Conservation (phyloP, 1,139 yeast genomes). For the Debaryomyces psychrophilus region DNA sequence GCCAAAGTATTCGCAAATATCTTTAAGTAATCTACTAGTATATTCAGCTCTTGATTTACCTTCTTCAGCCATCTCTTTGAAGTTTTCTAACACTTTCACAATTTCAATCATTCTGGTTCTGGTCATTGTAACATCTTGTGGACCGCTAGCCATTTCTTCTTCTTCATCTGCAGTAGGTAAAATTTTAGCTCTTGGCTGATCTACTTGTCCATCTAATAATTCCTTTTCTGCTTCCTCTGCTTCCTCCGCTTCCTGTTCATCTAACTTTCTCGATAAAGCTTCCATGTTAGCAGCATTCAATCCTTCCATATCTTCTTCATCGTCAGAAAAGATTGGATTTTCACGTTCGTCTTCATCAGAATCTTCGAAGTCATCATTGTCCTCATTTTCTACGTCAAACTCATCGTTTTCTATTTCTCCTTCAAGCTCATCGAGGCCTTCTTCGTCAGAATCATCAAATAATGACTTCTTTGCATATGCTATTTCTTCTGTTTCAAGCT, state of each 20-base stretch:
- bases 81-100: slow-evolving; percentile 93
- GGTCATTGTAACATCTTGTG: slow-evolving; percentile 76
- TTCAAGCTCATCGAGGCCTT: slow-evolving; percentile 38
- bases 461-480: slow-evolving; percentile 70
- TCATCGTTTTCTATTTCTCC: slow-evolving; percentile 52
- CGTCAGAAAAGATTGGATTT: slow-evolving; percentile 85
- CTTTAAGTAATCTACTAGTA: slow-evolving; percentile 72
- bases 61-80: slow-evolving; percentile 80
- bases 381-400: slow-evolving; percentile 57
- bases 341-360: slow-evolving; percentile 60
- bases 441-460: slow-evolving; percentile 70
- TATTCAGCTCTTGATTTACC: slow-evolving; percentile 86
- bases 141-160: slow-evolving; percentile 50
- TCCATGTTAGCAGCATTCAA: slow-evolving; percentile 90
- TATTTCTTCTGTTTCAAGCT: slow-evolving; percentile 51
- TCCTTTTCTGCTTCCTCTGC: slow-evolving; percentile 81
- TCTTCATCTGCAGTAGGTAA: slow-evolving; percentile 67
- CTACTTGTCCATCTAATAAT: slow-evolving; percentile 57
- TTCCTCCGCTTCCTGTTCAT: slow-evolving; percentile 71
- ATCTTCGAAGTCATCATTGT: slow-evolving; percentile 52
- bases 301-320: slow-evolving; percentile 73
- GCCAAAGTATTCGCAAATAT: slow-evolving; percentile 94
- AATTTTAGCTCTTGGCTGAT: slow-evolving; percentile 72
- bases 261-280: slow-evolving; percentile 68
- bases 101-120: slow-evolving; percentile 95